Conservation (phyloP, 495 filamentous ascomycete genomes). For the Apodospora peruviana region DNA sequence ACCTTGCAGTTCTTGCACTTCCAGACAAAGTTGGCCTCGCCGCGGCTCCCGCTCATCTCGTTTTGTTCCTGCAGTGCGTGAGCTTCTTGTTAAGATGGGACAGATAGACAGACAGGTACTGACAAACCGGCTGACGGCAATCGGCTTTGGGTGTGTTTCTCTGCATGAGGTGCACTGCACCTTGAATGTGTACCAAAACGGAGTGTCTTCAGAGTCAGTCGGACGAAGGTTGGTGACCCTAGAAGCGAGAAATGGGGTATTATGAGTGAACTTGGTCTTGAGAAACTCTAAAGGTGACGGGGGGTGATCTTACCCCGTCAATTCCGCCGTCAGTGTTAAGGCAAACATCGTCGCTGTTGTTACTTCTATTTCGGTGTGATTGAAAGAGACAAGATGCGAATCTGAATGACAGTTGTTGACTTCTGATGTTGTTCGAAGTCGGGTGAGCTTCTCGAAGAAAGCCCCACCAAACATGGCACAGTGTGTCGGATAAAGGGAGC, state of each 20-base stretch:
- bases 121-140: conserved; percentile 87
- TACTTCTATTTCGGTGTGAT: too few species aligned
- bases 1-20: conserved; percentile 90
- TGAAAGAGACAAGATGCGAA: too few species aligned
- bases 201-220: conserved; percentile 68
- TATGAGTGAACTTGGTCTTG: too few species aligned
- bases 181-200: conserved; percentile 94
- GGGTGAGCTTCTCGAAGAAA: too few species aligned
- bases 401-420: too few species aligned
- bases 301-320: conserved; percentile 51
- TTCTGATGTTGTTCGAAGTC: too few species aligned
- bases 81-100: neutral
- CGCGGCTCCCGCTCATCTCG: conserved; percentile 83
- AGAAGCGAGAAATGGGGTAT: conserved; percentile 7
- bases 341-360: conserved; percentile 77
- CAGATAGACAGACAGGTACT: conserved; percentile 19
- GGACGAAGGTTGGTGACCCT: conserved; percentile 89
- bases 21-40: conserved; percentile 98
- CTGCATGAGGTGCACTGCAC: conserved; percentile 95
- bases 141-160: conserved; percentile 82
- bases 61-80: conserved; percentile 61
- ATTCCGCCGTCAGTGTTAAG: conserved; percentile 70
- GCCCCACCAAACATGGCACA: too few species aligned
- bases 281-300: too few species aligned
- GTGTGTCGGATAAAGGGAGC: too few species aligned